Evolutionary conservation across 2,329 filamentous ascomycete species (phyloP).

Genomic region (Alternaria sp.): DNA sequence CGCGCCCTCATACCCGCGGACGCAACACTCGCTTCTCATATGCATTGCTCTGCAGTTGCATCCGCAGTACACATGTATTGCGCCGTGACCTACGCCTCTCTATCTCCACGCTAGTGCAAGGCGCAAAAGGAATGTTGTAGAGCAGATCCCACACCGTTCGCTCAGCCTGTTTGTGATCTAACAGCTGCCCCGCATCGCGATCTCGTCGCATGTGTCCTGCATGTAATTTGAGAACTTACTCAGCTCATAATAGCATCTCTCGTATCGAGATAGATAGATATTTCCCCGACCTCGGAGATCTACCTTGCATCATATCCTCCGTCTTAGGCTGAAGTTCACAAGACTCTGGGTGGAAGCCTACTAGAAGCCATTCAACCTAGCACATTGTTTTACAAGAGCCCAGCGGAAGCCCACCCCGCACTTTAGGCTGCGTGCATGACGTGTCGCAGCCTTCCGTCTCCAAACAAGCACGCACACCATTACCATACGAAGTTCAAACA

Average conservation of each 20-base stretch:
- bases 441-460: slow-evolving; percentile 4
- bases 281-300: not conserved
- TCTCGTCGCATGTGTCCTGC: not conserved
- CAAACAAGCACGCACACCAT: slow-evolving; percentile 9
- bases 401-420: slow-evolving; percentile 1
- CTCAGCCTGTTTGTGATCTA: not conserved
- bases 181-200: slow-evolving; percentile 1
- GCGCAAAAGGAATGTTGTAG: slow-evolving; percentile 4
- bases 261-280: not conserved
- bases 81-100: not conserved
- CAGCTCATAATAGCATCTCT: not conserved
- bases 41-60: slow-evolving; percentile 1
- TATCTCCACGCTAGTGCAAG: not conserved
- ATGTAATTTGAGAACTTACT: not conserved
- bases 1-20: not conserved
- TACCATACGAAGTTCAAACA: slow-evolving; percentile 8
- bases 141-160: not conserved
- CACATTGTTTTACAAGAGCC: not conserved
- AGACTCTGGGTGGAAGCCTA: slow-evolving; percentile 1
- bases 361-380: not conserved
- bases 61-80: not conserved
- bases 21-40: not conserved
- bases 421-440: slow-evolving; percentile 6
- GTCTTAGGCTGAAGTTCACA: not conserved
- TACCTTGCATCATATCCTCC: not conserved